phyloP scores from a whole-genome alignment of 176 grass and related monocot species.

The Microstegium vimineum region DNA sequence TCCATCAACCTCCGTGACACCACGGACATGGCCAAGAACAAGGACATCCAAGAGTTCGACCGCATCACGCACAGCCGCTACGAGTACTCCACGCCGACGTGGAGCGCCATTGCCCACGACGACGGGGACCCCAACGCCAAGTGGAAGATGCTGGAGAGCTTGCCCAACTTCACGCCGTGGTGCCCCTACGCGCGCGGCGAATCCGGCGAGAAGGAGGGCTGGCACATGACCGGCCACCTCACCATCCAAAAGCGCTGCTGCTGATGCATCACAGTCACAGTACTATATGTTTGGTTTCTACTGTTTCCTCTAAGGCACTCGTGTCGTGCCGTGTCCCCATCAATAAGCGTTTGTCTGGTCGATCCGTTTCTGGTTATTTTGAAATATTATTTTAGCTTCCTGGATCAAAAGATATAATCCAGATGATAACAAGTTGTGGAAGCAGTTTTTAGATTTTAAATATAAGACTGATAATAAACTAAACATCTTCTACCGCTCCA shows the following conservation, averaged over 20 bases:
- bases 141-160: slow-evolving; percentile 18
- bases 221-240: slow-evolving; percentile 46
- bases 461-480: too few relatives aligned
- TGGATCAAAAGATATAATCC: too few relatives aligned
- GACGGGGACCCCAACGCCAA: slow-evolving; percentile 4
- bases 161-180: not conserved
- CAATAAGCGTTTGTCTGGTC: too few relatives aligned
- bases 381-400: too few relatives aligned
- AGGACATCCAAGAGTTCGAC: not conserved
- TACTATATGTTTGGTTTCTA: too few relatives aligned
- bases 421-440: too few relatives aligned
- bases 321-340: too few relatives aligned
- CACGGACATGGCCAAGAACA: slow-evolving; percentile 14
- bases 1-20: slow-evolving; percentile 2
- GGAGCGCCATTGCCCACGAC: slow-evolving; percentile 1
- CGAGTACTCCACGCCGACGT: slow-evolving; percentile 31
- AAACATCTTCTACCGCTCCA: too few relatives aligned
- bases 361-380: too few relatives aligned
- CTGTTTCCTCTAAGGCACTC: too few relatives aligned
- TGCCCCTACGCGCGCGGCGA: slow-evolving; percentile 23
- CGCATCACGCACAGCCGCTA: slow-evolving; percentile 30
- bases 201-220: slow-evolving; percentile 7
- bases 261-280: too few relatives aligned
- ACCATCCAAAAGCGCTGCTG: not conserved
- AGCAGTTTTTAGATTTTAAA: too few relatives aligned